Evolutionary conservation across 345 rosid species (phyloP).

Genomic region (Lepidium didymum): DNA sequence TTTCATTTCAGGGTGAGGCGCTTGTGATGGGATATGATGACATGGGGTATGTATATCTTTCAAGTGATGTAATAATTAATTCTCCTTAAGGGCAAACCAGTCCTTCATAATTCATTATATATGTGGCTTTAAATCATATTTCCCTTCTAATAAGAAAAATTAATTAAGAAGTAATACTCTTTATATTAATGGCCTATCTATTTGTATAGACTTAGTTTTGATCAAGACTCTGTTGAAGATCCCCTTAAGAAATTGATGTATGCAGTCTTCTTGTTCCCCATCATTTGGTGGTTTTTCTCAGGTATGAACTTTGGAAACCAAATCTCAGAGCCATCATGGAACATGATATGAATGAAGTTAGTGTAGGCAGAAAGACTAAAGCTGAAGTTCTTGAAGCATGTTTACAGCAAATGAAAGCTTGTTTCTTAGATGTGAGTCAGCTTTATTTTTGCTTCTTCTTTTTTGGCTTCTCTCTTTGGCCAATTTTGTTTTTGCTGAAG

Average conservation of each 20-base stretch:
- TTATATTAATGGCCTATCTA: neutral
- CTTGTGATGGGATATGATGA: slow-evolving; percentile 98
- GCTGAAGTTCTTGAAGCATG: slow-evolving; percentile 74
- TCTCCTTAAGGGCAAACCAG: neutral
- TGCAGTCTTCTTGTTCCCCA: slow-evolving; percentile 8
- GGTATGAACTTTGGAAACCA: slow-evolving; percentile 97
- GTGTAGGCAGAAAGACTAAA: slow-evolving; percentile 74
- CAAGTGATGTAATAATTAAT: neutral
- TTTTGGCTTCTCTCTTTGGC: neutral
- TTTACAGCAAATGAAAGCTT: slow-evolving; percentile 96
- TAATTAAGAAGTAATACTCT: neutral
- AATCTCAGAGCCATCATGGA: slow-evolving; percentile 96
- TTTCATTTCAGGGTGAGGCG: slow-evolving; percentile 84
- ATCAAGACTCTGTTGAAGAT: neutral
- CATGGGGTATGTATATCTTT: slow-evolving; percentile 67
- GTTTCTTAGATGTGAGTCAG: slow-evolving; percentile 85
- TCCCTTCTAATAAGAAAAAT: neutral
- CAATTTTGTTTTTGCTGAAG: neutral
- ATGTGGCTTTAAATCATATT: slow-evolving; percentile 8
- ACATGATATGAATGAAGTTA: slow-evolving; percentile 87
- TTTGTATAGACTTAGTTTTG: slow-evolving; percentile 2
- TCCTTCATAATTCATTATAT: neutral
- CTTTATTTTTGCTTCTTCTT: neutral
- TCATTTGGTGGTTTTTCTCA: slow-evolving; percentile 25
- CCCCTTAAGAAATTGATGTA: neutral